Evolutionary conservation across 2,329 filamentous ascomycete species (phyloP).

Genomic region (Sarocladiaceae sp.): DNA sequence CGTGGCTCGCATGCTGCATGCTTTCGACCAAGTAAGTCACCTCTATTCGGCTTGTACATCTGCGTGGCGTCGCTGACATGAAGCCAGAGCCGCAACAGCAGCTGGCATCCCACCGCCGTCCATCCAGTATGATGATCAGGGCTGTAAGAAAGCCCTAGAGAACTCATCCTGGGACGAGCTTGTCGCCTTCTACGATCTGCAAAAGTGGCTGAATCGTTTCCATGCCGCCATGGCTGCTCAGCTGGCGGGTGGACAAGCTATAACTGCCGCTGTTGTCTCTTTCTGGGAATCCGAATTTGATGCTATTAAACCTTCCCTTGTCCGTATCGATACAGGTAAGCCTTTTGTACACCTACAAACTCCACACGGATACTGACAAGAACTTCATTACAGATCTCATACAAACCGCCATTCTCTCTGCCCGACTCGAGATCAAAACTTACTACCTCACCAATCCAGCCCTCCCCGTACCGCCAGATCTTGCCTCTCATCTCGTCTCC

Average conservation of each 20-base stretch:
- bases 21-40: constrained; percentile 41
- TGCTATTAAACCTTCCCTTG: constrained; percentile 40
- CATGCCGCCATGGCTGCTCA: constrained; percentile 43
- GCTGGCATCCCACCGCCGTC: constrained; percentile 45
- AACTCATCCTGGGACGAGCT: constrained; percentile 40
- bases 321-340: constrained; percentile 42
- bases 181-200: constrained; percentile 38
- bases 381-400: constrained; percentile 34
- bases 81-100: constrained; percentile 31
- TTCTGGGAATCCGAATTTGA: constrained; percentile 50
- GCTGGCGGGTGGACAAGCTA: constrained; percentile 40
- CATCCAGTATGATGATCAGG: constrained; percentile 44
- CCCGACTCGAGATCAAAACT: constrained; percentile 48
- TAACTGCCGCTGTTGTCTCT: constrained; percentile 41
- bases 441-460: constrained; percentile 46
- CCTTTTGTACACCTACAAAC: neutral
- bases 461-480: constrained; percentile 24
- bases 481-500: constrained; percentile 11
- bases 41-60: neutral
- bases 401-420: constrained; percentile 43
- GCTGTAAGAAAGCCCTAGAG: constrained; percentile 35
- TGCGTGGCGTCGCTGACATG: constrained; percentile 14
- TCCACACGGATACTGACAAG: neutral
- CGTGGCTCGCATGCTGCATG: constrained; percentile 51
- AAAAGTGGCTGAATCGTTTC: constrained; percentile 46